phyloP scores from a whole-genome alignment of 306 rosid species.

The Malus orientalis region DNA sequence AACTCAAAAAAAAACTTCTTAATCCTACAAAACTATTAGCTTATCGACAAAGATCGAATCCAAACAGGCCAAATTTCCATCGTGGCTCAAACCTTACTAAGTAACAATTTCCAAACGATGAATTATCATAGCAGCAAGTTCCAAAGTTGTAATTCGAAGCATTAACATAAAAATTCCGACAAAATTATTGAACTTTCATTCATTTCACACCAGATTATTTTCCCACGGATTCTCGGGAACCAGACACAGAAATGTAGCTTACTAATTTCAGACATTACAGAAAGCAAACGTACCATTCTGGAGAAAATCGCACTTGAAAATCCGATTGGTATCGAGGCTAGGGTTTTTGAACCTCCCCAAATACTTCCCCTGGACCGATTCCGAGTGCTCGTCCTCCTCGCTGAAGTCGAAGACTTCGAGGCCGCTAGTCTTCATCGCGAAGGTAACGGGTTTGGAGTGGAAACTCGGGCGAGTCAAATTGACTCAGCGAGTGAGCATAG shows the following conservation, averaged over 20 bases:
- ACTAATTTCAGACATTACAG: not conserved
- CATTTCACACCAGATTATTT: not conserved
- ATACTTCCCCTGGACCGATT: constrained; percentile 20
- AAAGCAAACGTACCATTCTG: constrained; percentile 38
- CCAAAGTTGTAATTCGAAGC: not conserved
- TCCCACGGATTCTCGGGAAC: not conserved
- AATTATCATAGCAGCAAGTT: not conserved
- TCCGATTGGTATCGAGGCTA: constrained; percentile 12
- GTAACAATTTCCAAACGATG: not conserved
- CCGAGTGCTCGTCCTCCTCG: constrained; percentile 44
- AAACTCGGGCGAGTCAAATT: constrained; percentile 6
- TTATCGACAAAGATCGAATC: not conserved
- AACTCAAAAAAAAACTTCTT: not conserved
- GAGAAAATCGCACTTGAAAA: constrained; percentile 20
- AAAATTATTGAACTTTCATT: not conserved
- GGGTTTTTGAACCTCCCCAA: constrained; percentile 30
- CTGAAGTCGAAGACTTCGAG: constrained; percentile 51
- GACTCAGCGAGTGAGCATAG: not conserved
- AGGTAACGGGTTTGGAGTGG: constrained; percentile 14
- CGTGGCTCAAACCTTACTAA: not conserved
- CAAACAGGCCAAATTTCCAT: not conserved
- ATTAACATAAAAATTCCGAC: not conserved
- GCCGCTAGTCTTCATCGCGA: constrained; percentile 47
- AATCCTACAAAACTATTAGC: not conserved
- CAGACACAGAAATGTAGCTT: not conserved